Evolutionary conservation across 1,284 basidiomycete species (phyloP).

Genomic region (Puccinia triticina): DNA sequence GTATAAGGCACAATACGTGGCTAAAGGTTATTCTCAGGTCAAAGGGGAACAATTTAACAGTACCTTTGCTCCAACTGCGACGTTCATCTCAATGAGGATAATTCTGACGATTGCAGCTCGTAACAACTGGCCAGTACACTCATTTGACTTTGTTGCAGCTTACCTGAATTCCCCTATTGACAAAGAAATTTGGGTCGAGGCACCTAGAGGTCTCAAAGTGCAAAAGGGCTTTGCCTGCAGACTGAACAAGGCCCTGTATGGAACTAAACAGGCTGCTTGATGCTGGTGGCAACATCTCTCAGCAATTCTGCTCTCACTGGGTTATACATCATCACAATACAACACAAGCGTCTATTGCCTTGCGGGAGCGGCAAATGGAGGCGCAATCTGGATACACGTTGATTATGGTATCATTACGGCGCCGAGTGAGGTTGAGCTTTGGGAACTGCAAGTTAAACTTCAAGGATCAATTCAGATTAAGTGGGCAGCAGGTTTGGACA

Average conservation of each 20-base stretch:
- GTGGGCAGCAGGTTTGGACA: neutral
- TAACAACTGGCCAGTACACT: neutral
- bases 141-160: constrained; percentile 1
- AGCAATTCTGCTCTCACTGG: neutral
- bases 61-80: neutral
- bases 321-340: neutral
- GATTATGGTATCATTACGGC: neutral
- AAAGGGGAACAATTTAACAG: neutral
- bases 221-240: neutral
- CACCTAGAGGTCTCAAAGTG: neutral
- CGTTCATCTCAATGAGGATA: neutral
- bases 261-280: neutral
- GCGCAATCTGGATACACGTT: neutral
- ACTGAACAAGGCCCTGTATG: constrained; percentile 9
- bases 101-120: neutral
- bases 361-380: neutral
- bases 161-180: neutral
- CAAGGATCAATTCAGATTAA: neutral
- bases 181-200: neutral
- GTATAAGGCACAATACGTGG: neutral
- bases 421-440: too few relatives aligned
- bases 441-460: neutral
- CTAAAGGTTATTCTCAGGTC: neutral
- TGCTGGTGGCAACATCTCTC: constrained; percentile 15
- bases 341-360: neutral